Evolutionary conservation across 2,329 filamentous ascomycete species (phyloP).

Genomic region (Beauveria scarabaeidicola): DNA sequence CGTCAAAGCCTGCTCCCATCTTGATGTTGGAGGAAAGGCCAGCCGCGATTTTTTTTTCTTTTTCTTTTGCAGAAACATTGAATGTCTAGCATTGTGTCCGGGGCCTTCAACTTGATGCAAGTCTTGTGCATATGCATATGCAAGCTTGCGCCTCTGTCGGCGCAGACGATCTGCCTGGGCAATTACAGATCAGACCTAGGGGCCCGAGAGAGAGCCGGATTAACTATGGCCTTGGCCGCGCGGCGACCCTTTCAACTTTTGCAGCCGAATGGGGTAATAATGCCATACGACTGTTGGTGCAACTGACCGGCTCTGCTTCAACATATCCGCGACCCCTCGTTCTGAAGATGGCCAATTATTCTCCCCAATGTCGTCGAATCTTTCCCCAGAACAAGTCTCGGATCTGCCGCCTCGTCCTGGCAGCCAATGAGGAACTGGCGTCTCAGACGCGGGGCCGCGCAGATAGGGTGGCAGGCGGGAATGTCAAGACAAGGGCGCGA

Average conservation of each 20-base stretch:
- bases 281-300: neutral
- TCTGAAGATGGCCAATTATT: too few species aligned
- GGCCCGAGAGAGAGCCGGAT: too few species aligned
- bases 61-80: too few species aligned
- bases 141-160: neutral
- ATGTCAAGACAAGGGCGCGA: neutral
- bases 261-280: neutral
- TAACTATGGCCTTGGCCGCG: neutral
- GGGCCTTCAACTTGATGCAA: neutral
- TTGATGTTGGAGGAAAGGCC: too few species aligned
- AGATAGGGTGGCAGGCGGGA: neutral
- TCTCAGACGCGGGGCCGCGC: neutral
- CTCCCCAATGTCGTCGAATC: neutral
- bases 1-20: too few species aligned
- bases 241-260: neutral
- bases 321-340: too few species aligned
- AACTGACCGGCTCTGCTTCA: neutral
- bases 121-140: constrained; percentile 7
- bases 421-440: too few species aligned
- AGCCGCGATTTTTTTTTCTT: too few species aligned
- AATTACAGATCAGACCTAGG: neutral
- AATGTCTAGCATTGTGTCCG: too few species aligned
- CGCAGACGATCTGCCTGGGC: neutral
- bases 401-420: neutral
- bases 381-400: neutral